phyloP scores from a whole-genome alignment of 2,329 filamentous ascomycete species.

The Fusarium sp. region DNA sequence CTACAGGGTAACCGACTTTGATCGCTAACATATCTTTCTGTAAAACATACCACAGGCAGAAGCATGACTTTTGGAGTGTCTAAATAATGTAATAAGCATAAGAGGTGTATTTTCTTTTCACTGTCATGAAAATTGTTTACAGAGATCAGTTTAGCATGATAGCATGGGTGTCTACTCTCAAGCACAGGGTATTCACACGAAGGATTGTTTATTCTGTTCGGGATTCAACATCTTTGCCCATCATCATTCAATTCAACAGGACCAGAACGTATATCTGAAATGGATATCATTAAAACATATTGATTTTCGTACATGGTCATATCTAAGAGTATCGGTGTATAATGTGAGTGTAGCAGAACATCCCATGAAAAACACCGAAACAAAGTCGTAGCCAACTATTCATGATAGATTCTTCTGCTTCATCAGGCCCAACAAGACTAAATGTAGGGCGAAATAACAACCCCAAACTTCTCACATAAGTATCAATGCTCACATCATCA shows the following conservation, averaged over 20 bases:
- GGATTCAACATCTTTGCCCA: not conserved
- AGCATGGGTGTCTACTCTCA: not conserved
- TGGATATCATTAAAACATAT: slow-evolving; percentile 22
- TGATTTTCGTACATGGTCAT: slow-evolving; percentile 19
- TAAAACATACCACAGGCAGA: not conserved
- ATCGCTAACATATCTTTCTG: not conserved
- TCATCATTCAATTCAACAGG: too few species aligned
- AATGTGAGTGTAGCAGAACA: not conserved
- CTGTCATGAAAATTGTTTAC: not conserved
- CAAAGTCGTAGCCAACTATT: slow-evolving; percentile 9
- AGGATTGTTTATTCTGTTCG: not conserved
- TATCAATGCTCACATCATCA: not conserved
- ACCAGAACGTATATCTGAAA: not conserved
- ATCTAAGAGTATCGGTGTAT: slow-evolving; percentile 1
- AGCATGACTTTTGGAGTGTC: not conserved
- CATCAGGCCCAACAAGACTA: slow-evolving; percentile 8
- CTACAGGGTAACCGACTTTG: slow-evolving; percentile 1
- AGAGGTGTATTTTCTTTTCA: not conserved
- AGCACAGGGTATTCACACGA: not conserved
- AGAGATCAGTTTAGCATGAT: not conserved
- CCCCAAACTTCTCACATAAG: not conserved
- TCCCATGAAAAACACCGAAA: slow-evolving; percentile 1
- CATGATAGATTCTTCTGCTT: slow-evolving; percentile 13
- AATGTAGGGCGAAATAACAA: slow-evolving; percentile 8
- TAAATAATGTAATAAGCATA: not conserved